Conservation (phyloP, 2,329 filamentous ascomycete genomes). For the Clarireedia sp. region DNA sequence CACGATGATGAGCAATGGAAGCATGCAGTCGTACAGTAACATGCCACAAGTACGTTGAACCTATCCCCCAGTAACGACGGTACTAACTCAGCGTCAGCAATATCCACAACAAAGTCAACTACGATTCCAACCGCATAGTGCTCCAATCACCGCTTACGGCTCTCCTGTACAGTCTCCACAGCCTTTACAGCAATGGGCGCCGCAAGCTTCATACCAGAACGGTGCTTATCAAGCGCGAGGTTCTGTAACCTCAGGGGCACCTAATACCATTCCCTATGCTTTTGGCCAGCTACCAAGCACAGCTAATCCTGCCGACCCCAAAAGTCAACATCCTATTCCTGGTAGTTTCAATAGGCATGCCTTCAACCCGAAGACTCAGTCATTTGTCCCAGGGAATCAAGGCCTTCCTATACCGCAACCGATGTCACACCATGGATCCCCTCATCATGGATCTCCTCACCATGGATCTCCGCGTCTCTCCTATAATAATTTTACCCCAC, state of each 20-base stretch:
- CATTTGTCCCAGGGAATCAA: conserved; percentile 67
- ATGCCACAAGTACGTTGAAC: conserved; percentile 23
- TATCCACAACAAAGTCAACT: conserved; percentile 25
- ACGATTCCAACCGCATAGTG: conserved; percentile 28
- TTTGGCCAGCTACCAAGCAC: conserved; percentile 72
- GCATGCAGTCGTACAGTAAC: conserved; percentile 27
- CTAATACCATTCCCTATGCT: conserved; percentile 50
- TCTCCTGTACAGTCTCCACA: conserved; percentile 28
- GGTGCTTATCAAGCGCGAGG: conserved; percentile 25
- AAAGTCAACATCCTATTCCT: conserved; percentile 73
- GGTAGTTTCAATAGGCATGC: conserved; percentile 77
- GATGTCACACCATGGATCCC: conserved; percentile 27
- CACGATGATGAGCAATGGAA: conserved; percentile 33
- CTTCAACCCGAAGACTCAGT: conserved; percentile 91
- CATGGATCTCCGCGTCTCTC: conserved; percentile 35
- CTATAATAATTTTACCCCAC: conserved; percentile 32
- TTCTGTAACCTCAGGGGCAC: conserved; percentile 20
- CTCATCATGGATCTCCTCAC: conserved; percentile 28
- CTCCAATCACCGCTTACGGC: conserved; percentile 28
- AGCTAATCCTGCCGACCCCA: conserved; percentile 60
- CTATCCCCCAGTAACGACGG: neutral
- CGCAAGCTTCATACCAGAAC: conserved; percentile 22
- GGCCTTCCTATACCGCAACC: conserved; percentile 39
- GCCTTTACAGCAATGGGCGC: conserved; percentile 26
- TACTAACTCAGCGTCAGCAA: conserved; percentile 20